Conservation (phyloP, 1,139 yeast species). For the Candida dubliniensis region DNA sequence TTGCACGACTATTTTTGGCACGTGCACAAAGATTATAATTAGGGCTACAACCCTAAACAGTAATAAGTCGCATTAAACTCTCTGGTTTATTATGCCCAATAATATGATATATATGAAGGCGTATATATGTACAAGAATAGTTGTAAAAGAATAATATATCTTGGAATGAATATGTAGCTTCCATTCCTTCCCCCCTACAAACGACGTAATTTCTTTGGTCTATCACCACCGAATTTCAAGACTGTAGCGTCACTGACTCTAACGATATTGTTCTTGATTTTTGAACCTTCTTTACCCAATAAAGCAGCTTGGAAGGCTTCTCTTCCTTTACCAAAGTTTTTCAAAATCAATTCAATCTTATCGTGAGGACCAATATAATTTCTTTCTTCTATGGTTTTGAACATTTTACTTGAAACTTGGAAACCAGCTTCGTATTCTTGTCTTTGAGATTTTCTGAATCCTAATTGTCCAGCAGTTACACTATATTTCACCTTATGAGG, state of each 20-base stretch:
- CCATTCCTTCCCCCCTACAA: constrained; percentile 7
- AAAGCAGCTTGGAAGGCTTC: constrained; percentile 83
- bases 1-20: constrained; percentile 3
- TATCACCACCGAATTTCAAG: constrained; percentile 88
- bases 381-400: constrained; percentile 65
- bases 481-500: constrained; percentile 74
- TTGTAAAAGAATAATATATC: background rate
- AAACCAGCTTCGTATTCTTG: constrained; percentile 95
- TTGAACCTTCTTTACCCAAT: constrained; percentile 84
- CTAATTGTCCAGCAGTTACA: constrained; percentile 70
- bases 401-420: constrained; percentile 76
- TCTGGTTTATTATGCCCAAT: background rate
- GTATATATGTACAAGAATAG: constrained; percentile 7
- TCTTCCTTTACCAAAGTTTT: constrained; percentile 87
- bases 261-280: constrained; percentile 60
- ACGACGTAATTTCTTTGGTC: constrained; percentile 83
- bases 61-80: background rate
- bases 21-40: constrained; percentile 1
- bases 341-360: constrained; percentile 69
- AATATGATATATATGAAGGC: background rate
- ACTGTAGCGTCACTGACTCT: constrained; percentile 77
- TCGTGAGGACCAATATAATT: constrained; percentile 51
- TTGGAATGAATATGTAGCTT: background rate
- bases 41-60: constrained; percentile 11
- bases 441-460: constrained; percentile 76